phyloP scores from a whole-genome alignment of 2,329 filamentous ascomycete genomes.

The Aspergillus caelatus region DNA sequence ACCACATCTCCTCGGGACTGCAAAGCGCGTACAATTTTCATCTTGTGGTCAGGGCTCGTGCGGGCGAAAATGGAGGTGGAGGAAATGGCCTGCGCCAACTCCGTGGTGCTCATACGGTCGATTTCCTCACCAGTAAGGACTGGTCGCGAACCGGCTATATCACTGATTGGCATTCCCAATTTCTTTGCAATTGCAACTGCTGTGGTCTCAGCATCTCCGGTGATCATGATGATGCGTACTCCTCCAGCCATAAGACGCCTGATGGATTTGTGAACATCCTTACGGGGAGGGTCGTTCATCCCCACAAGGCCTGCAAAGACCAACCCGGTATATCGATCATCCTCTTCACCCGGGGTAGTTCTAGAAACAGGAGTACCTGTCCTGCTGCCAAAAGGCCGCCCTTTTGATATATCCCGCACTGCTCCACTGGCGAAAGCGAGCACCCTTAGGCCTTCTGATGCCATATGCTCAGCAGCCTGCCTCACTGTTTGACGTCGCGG shows the following conservation, averaged over 20 bases:
- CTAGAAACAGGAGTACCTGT: conserved; percentile 51
- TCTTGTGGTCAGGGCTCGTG: conserved; percentile 95
- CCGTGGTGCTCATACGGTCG: conserved; percentile 85
- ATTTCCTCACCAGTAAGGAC: conserved; percentile 89
- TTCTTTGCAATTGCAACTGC: conserved; percentile 92
- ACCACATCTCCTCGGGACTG: conserved; percentile 94
- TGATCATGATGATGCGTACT: conserved; percentile 99
- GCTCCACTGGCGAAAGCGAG: conserved; percentile 89
- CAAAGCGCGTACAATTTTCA: conserved; percentile 91
- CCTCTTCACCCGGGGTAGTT: conserved; percentile 50
- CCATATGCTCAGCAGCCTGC: conserved; percentile 82
- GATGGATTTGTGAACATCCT: conserved; percentile 87
- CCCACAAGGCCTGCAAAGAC: conserved; percentile 91
- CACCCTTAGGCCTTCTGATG: conserved; percentile 83
- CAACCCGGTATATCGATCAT: conserved; percentile 79
- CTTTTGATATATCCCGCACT: conserved; percentile 54
- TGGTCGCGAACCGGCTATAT: conserved; percentile 56
- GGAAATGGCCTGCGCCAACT: conserved; percentile 81
- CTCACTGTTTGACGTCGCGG: conserved; percentile 72
- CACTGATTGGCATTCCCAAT: conserved; percentile 84
- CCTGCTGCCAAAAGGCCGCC: conserved; percentile 54
- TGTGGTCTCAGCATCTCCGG: conserved; percentile 92
- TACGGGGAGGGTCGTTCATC: conserved; percentile 94
- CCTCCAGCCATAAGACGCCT: conserved; percentile 88
- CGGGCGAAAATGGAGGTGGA: conserved; percentile 93